Base-by-base conservation (phyloP, 495 filamentous ascomycete species). In the Penicillium paradoxum region DNA sequence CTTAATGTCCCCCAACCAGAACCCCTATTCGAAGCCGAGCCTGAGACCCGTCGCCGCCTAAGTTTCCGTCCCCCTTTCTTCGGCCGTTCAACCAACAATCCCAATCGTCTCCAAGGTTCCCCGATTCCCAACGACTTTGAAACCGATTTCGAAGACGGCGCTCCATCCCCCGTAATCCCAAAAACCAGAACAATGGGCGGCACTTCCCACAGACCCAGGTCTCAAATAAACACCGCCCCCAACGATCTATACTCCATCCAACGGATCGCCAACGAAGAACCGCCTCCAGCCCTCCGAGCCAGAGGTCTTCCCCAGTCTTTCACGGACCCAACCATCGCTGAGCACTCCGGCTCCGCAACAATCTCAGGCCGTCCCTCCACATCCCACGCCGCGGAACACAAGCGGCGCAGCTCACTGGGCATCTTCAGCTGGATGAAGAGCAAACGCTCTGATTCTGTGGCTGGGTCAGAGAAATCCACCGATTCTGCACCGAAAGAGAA, bases 391-490 rank as follows among this genome's bases (percentile, higher is more conserved):
- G 57, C 53, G 24, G 68, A 73, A 7, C 69, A 71, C 51, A 73
- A 73, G 40, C 63, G 71, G 13, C 70, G 67, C 38, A 68, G 68
- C 53, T 76, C 73, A 1, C 58, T 74, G 1, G 66, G 70, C 3
- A 68, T 76, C 21, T 67, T 75, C 36, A 63, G 71, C 32, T 76
- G 73, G 73, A 71, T 76, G 68, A 76, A 76, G 45, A 62, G 68
- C 2, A 64, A 71, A 29, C 66, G 62, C 15, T 60, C 63, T 3
- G 60, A 59, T 18, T 49, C 55, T 4, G 34, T 40, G 7, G 34
- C 46, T 8, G 50, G 49, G 14, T 60, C 24, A 2, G 49, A 74
- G 15, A 67, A 64, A 40, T 47, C 55, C 21, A 58, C 54, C 8
- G 53, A 58, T 38, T 7, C 44, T 13, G 21, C 56, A 3, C 38